phyloP scores from a whole-genome alignment of 257 asterid genomes.

The Petrea volubilis region DNA sequence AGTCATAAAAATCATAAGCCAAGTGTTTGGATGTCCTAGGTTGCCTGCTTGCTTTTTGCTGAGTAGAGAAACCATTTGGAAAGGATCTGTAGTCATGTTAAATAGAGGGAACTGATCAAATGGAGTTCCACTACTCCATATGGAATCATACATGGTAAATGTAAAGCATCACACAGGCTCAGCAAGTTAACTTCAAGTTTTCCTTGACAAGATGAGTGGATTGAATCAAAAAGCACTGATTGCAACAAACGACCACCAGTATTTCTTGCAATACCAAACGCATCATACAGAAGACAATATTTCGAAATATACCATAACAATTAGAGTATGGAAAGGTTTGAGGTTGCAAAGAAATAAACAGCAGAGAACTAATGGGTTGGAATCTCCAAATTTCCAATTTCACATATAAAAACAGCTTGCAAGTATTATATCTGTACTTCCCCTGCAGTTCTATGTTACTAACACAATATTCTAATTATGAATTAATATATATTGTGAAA shows the following conservation, averaged over 20 bases:
- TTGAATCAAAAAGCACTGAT: constrained; percentile 8
- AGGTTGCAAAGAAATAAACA: constrained; percentile 8
- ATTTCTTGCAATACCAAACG: constrained; percentile 14
- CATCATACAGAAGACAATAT: background rate
- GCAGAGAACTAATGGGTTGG: constrained; percentile 1
- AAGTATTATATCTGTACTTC: background rate
- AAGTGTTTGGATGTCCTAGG: constrained; percentile 37
- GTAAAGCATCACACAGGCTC: constrained; percentile 14
- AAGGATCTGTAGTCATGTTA: constrained; percentile 52
- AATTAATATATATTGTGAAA: background rate
- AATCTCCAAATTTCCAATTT: background rate
- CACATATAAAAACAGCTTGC: background rate
- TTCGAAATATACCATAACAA: background rate
- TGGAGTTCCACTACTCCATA: constrained; percentile 9
- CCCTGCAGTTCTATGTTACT: background rate
- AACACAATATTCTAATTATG: background rate
- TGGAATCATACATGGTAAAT: constrained; percentile 1
- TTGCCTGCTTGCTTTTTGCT: constrained; percentile 38
- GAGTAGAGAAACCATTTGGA: constrained; percentile 47
- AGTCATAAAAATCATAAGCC: constrained; percentile 41
- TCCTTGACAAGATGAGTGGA: constrained; percentile 4
- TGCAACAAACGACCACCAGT: background rate
- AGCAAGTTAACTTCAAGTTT: constrained; percentile 1
- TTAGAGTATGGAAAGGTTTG: background rate
- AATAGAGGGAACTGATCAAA: constrained; percentile 28